Evolutionary conservation across 1,139 yeast species (phyloP), one percentile per base, ranked within the genome.

Genomic region (Yamadazyma atlantica): DNA sequence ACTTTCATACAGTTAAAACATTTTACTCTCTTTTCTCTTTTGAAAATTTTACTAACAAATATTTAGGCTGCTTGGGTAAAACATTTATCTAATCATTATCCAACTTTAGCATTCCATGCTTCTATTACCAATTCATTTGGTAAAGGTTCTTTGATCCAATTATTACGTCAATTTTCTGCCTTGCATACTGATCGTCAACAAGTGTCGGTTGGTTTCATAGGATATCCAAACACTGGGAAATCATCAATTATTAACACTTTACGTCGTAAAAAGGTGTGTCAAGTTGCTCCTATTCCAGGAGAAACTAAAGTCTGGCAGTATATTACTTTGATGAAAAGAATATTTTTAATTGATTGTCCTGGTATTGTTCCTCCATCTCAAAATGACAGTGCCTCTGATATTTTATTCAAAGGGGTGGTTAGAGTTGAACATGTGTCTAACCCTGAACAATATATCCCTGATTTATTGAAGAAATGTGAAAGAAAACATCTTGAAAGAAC

Each of bases 301-400:
- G 98, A 92, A 60, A 92, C 98, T 33, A 92, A 92, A 65, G 97
- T 92, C 32, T 92, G 98, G 98, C 98, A 92, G 70, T 92, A 92
- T 67, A 89, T 92, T 55, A 90, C 98, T 2, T 73, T 92, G 56
- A 92, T 92, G 97, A 89, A 90, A 73, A 78, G 90, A 51, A 92
- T 92, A 38, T 92, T 89, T 54, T 72, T 92, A 54, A 92, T 92
- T 55, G 98, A 92, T 66, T 92, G 98, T 71, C 98, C 98, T 2
- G 98, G 98, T 64, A 90, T 92, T 58, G 98, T 94, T 5, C 98
- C 98, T 7, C 98, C 98, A 24, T 85, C 95, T 19, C 62, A 80
- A 22, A 88, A 83, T 53, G 98, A 92, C 59, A 66, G 92, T 1
- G 95, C 89, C 57, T 81, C 96, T n/a, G 98, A 92, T 59, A 89